Conservation (phyloP, 352 stramenopile genomes). For the Globisporangium ultimum region DNA sequence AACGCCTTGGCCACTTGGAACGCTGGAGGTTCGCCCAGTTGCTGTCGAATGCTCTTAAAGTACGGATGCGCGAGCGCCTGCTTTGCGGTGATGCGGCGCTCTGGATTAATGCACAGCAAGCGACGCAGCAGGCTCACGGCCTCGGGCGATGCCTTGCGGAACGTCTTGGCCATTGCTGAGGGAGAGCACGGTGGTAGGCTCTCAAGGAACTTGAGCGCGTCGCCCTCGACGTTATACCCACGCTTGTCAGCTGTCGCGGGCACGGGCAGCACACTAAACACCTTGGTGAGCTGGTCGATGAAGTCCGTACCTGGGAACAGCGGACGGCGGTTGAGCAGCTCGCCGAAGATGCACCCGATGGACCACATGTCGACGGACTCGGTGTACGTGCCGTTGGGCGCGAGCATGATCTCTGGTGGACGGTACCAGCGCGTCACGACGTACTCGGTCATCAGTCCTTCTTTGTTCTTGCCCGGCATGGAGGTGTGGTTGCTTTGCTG, state of each 20-base stretch:
- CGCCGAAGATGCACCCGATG: constrained; percentile 93
- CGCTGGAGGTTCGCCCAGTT: constrained; percentile 64
- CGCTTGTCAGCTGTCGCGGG: constrained; percentile 60
- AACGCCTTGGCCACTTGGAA: constrained; percentile 68
- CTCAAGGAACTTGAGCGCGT: constrained; percentile 76
- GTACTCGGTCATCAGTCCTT: constrained; percentile 78
- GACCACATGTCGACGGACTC: constrained; percentile 87
- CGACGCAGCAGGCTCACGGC: constrained; percentile 62
- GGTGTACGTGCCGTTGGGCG: constrained; percentile 73
- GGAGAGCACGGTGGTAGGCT: constrained; percentile 69
- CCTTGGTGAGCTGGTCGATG: constrained; percentile 73
- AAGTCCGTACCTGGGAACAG: constrained; percentile 79
- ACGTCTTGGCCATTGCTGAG: constrained; percentile 60
- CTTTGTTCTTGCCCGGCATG: constrained; percentile 43
- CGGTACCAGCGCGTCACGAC: constrained; percentile 86
- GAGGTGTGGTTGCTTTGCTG: constrained; percentile 14
- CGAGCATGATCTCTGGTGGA: constrained; percentile 81
- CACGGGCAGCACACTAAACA: constrained; percentile 72
- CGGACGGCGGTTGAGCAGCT: constrained; percentile 76
- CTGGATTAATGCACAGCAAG: constrained; percentile 88
- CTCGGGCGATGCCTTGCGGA: constrained; percentile 64
- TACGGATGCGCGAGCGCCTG: constrained; percentile 91
- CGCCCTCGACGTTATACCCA: constrained; percentile 69
- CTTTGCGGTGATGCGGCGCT: constrained; percentile 85
- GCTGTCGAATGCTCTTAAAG: constrained; percentile 69